Conservation (phyloP, 768 basidiomycete species). For the Phanerodontia chrysosporium region DNA sequence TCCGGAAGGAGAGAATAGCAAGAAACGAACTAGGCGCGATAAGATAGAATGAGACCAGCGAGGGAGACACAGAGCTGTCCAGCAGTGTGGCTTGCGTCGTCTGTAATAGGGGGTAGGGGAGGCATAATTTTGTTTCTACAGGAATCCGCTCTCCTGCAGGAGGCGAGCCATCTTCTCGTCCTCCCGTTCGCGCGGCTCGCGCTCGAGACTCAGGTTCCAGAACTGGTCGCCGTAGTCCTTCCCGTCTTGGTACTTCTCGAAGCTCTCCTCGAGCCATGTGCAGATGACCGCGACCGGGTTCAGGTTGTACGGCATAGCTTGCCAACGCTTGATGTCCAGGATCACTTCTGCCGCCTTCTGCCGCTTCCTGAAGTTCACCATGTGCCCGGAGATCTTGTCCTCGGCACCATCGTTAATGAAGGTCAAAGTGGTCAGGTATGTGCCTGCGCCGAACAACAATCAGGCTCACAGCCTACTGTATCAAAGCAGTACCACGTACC, state of each 20-base stretch:
- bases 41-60: background rate
- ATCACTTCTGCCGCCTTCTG: slow-evolving; percentile 96
- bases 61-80: background rate
- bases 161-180: slow-evolving; percentile 95
- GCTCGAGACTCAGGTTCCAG: slow-evolving; percentile 81
- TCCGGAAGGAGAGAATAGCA: background rate
- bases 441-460: slow-evolving; percentile 55
- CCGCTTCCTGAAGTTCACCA: slow-evolving; percentile 96
- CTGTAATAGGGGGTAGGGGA: background rate
- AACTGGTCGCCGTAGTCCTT: slow-evolving; percentile 70
- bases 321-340: slow-evolving; percentile 94
- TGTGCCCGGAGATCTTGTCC: slow-evolving; percentile 69
- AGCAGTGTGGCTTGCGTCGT: background rate
- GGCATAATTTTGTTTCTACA: slow-evolving; percentile 36
- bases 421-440: slow-evolving; percentile 93
- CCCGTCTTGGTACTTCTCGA: slow-evolving; percentile 67
- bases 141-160: slow-evolving; percentile 84
- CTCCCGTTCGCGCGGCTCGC: slow-evolving; percentile 92
- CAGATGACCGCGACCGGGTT: slow-evolving; percentile 61
- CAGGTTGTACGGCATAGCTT: slow-evolving; percentile 87
- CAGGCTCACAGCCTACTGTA: slow-evolving; percentile 4
- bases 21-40: background rate
- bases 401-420: slow-evolving; percentile 97
- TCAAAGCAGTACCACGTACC: slow-evolving; percentile 44
- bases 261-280: slow-evolving; percentile 72